phyloP scores from a whole-genome alignment of 768 basidiomycete genomes.

The Rhizopogon salebrosus region DNA sequence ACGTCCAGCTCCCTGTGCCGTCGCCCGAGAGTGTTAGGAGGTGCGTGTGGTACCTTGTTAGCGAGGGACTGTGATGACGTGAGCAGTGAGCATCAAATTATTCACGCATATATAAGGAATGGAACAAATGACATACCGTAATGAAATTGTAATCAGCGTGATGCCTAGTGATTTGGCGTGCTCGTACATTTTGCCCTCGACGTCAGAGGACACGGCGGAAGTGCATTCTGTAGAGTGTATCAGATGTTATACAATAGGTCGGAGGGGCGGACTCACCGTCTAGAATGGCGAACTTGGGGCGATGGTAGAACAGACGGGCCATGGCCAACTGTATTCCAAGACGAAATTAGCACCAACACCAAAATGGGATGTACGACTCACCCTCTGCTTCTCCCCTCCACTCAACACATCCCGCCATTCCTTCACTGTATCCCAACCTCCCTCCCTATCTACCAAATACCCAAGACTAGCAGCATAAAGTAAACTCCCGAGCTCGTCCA shows the following conservation, averaged over 20 bases:
- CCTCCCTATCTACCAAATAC: conserved; percentile 83
- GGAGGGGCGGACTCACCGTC: conserved; percentile 70
- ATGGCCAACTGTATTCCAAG: conserved; percentile 67
- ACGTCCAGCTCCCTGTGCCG: conserved; percentile 63
- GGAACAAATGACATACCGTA: conserved; percentile 46
- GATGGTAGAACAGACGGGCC: conserved; percentile 89
- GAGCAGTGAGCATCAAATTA: not conserved
- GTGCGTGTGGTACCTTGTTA: conserved; percentile 87
- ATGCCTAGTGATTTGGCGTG: conserved; percentile 84
- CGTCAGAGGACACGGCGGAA: conserved; percentile 92
- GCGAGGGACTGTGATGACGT: conserved; percentile 60
- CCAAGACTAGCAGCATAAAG: conserved; percentile 77
- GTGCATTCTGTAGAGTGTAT: conserved; percentile 66
- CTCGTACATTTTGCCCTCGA: conserved; percentile 95
- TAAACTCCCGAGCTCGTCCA: conserved; percentile 69
- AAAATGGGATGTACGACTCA: conserved; percentile 28
- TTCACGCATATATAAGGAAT: not conserved
- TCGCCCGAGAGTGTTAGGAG: conserved; percentile 78
- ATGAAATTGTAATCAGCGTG: conserved; percentile 89
- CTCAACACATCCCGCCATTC: conserved; percentile 96
- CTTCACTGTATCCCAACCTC: conserved; percentile 84
- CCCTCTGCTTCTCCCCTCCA: conserved; percentile 95
- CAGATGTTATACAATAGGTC: conserved; percentile 26
- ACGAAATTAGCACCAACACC: conserved; percentile 3
- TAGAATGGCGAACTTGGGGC: conserved; percentile 76